Base-by-base conservation (phyloP, 2,329 filamentous ascomycete species). In the Botrytis fabae region DNA sequence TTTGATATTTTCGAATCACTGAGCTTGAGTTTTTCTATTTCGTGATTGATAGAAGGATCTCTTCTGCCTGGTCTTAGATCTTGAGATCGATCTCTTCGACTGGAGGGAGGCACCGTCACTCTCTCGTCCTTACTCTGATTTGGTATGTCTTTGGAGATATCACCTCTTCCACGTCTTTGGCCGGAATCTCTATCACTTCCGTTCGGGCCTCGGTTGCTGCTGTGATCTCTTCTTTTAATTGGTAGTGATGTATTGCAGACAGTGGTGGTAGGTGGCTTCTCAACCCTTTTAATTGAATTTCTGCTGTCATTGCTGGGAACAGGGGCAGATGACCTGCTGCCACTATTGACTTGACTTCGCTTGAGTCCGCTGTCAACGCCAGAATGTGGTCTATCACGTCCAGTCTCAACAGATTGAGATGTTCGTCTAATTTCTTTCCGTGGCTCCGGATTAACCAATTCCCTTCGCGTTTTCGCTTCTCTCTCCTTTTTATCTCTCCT, bases 91-190 rank as follows among this genome's bases (percentile, higher is more conserved):
- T 35, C 22, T 2, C 32, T 60, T 20, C 20, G 57, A 4, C 9
- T 60, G 32, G 32, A 18, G 25, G 10, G 9, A 60, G 28, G 32
- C n/a, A n/a, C 14, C n/a, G n/a, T 57, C 18, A 4, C n/a, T n/a
- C 16, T 18, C 1, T 57, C n/a, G 14, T 14, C 4, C 16, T 18
- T 28, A 28, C 0, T 18, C 6, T 57, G n/a, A 1, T 6, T 4
- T 8, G 14, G 14, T 57, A 2, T 8, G 5, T 57, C n/a, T n/a
- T 57, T 28, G 2, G 6, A 4, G 16, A 57, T 12, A 12, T 7
- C 0, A 18, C 14, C 51, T 28, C n/a, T 57, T n/a, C 51, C 51
- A 4, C 51, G n/a, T 28, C 2, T 57, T 28, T 28, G 12, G 9
- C 1, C 6, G 25, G 25, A 6, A 28, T 18, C 14, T 18, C 14